Conservation (phyloP, 345 rosid genomes). For the Salix udensis region DNA sequence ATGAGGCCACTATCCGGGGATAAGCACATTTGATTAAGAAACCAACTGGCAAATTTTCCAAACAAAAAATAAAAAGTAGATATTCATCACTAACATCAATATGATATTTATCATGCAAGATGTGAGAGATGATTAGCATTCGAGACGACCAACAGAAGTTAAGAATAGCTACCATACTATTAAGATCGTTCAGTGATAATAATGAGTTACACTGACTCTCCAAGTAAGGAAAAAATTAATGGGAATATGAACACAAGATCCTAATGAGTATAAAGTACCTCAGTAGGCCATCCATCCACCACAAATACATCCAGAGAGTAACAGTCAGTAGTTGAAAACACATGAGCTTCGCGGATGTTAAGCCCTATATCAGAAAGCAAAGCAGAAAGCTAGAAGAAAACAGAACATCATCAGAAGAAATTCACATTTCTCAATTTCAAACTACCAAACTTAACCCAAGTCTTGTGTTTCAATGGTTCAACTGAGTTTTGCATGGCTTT, state of each 20-base stretch:
- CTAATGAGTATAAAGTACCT: conserved; percentile 32
- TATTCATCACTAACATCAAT: not conserved
- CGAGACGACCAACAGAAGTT: not conserved
- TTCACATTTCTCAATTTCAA: not conserved
- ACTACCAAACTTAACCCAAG: not conserved
- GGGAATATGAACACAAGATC: not conserved
- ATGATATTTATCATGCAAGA: not conserved
- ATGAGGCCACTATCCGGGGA: conserved; percentile 28
- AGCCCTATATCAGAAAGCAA: conserved; percentile 74
- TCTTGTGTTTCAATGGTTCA: not conserved
- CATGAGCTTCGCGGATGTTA: conserved; percentile 79
- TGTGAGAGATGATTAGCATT: not conserved
- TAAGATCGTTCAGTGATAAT: not conserved
- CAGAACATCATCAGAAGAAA: conserved; percentile 18
- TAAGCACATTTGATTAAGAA: conserved; percentile 11
- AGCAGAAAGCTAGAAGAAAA: conserved; percentile 63
- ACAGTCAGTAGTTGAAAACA: conserved; percentile 71
- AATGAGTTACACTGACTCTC: not conserved
- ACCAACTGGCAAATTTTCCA: not conserved
- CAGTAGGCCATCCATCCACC: conserved; percentile 68
- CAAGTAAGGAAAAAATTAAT: not conserved
- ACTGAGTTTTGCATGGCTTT: not conserved
- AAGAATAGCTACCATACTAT: not conserved
- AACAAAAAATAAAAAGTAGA: not conserved
- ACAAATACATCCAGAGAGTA: conserved; percentile 77